phyloP scores from a whole-genome alignment of 2,329 filamentous ascomycete genomes.

The Aaosphaeria arxii region DNA sequence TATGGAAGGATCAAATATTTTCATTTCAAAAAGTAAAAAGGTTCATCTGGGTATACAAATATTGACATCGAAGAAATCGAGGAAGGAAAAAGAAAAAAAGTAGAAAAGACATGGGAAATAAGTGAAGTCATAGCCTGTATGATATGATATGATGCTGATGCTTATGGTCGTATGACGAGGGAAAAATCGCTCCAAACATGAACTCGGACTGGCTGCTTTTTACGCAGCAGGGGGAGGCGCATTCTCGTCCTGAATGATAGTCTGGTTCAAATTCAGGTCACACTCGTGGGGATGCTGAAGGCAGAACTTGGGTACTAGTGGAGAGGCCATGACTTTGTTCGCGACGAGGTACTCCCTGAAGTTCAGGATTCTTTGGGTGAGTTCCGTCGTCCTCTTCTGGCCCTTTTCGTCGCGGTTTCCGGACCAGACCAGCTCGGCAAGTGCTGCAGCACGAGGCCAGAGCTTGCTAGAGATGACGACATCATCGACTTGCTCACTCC shows the following conservation, averaged over 20 bases:
- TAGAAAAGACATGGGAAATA: too few relatives aligned
- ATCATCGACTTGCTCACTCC: conserved; percentile 56
- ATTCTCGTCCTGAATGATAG: conserved; percentile 14
- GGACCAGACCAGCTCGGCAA: conserved; percentile 56
- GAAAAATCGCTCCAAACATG: too few relatives aligned
- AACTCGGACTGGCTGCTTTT: too few relatives aligned
- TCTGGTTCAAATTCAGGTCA: conserved; percentile 55
- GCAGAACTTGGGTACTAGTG: conserved; percentile 58
- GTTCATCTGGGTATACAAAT: too few relatives aligned
- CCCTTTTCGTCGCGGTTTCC: conserved; percentile 51
- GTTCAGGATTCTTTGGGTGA: conserved; percentile 58
- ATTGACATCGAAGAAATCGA: too few relatives aligned
- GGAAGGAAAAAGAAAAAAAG: too few relatives aligned
- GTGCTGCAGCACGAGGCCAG: conserved; percentile 57
- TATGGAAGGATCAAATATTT: too few relatives aligned
- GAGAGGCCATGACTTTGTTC: conserved; percentile 50
- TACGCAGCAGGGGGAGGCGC: too few relatives aligned
- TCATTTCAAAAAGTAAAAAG: too few relatives aligned
- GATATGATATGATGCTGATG: too few relatives aligned
- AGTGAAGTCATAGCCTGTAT: too few relatives aligned
- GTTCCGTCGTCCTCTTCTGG: conserved; percentile 50
- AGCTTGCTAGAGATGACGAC: conserved; percentile 49
- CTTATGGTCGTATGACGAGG: too few relatives aligned
- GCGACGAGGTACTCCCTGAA: conserved; percentile 59
- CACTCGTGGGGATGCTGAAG: conserved; percentile 57